Evolutionary conservation across 2,329 filamentous ascomycete genomes (phyloP).

Genomic region (Sclerotinia nivalis): DNA sequence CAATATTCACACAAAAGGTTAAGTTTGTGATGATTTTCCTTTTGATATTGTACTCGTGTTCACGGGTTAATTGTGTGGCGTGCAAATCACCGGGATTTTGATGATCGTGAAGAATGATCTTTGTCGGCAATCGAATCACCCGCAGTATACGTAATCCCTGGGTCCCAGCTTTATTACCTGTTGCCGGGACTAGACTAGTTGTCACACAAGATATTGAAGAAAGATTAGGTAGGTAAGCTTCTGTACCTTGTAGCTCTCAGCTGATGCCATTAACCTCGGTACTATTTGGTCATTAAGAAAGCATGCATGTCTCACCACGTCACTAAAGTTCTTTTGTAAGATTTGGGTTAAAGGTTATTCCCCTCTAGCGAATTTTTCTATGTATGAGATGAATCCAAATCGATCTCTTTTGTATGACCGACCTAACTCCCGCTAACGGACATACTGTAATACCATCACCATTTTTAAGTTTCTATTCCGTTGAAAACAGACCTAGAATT

Average conservation of each 20-base stretch:
- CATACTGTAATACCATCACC: neutral
- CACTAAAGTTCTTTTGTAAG: neutral
- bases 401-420: neutral
- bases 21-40: neutral
- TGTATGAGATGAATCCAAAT: conserved; percentile 11
- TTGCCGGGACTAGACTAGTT: neutral
- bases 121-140: too few species aligned
- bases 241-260: neutral
- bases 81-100: neutral
- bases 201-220: neutral
- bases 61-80: neutral
- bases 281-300: neutral
- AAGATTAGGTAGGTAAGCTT: neutral
- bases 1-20: neutral
- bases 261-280: neutral
- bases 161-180: neutral
- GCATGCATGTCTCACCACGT: neutral
- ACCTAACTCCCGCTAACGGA: neutral
- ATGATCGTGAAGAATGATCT: too few species aligned
- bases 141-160: too few species aligned
- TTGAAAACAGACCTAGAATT: neutral
- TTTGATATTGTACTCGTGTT: neutral
- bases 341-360: neutral
- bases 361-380: neutral
- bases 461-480: neutral